Evolutionary conservation across 352 stramenopile species (phyloP), one percentile per base, ranked within the genome.

Genomic region (Phytophthora meadii): DNA sequence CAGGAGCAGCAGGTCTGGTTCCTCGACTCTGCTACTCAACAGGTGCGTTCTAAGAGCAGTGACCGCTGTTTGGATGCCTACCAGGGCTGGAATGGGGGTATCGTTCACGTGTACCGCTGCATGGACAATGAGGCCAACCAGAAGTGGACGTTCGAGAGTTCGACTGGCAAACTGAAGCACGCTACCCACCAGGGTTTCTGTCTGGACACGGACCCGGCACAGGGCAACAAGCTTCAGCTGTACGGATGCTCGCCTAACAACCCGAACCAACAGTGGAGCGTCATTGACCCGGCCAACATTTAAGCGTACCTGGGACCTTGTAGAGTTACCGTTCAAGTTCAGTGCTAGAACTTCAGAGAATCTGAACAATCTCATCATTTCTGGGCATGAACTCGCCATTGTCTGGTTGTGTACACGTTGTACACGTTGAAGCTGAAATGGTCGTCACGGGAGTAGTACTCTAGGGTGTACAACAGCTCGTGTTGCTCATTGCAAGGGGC

Each of bases 1-100:
- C 59, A 74, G 15, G 77, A 90, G 53, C 74, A 87, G 41, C 81
- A 89, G 40, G 67, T 79, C 40, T 93, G 81, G 81, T 92, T 81
- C 74, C 91, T 84, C 32, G 79, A 93, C 44, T 46, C 58, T 1
- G 34, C 37, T 14, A 87, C 79, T 12, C 61, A 77, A 32, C 67
- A 77, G 25, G 27, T 30, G 27, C 27, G 27, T 7, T 30, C 27
- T 7, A 30, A 30, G 27, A 30, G 27, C 27, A 30, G 27, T 4
- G 27, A 30, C 27, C 27, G 27, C 27, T 30, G 27, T 30, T 2
- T 30, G 27, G 27, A 30, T 2, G 27, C 27, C 27, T 30, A 30
- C 27, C 27, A 30, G 27, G 27, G 27, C 27, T 30, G 27, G 27
- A 7, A 30, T 3, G 27, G 27, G 1, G 27, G 27, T 7, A 30